Conservation (phyloP, 139 green algal species). For the Chlorella sp. region DNA sequence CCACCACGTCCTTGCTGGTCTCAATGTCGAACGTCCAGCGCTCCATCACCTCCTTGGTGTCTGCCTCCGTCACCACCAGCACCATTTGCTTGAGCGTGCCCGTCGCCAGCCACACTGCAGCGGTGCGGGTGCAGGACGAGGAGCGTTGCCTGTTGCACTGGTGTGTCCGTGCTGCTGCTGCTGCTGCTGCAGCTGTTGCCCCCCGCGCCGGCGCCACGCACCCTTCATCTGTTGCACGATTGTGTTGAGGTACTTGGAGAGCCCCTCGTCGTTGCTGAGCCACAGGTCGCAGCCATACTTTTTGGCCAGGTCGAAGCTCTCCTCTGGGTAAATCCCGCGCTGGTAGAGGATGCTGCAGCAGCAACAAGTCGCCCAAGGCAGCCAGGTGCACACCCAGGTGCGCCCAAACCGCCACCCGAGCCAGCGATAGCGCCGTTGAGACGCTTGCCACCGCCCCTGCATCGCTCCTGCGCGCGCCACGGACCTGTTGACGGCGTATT, state of each 20-base stretch:
- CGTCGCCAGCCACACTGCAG: constrained; percentile 81
- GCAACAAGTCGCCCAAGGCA: background rate
- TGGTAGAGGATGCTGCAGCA: constrained; percentile 96
- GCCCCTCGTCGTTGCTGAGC: constrained; percentile 68
- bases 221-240: constrained; percentile 78
- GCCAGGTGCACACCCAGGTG: background rate
- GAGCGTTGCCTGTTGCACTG: too few species aligned
- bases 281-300: constrained; percentile 91
- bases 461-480: too few species aligned
- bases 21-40: constrained; percentile 95
- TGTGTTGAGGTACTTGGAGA: constrained; percentile 73
- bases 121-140: too few species aligned
- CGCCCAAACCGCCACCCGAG: background rate
- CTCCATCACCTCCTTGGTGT: constrained; percentile 77
- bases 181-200: too few species aligned
- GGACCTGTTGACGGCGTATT: constrained; percentile 82
- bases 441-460: too few species aligned
- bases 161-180: too few species aligned
- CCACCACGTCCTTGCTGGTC: constrained; percentile 63
- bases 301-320: constrained; percentile 79
- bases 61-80: constrained; percentile 72
- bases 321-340: constrained; percentile 88
- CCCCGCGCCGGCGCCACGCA: constrained; percentile 6
- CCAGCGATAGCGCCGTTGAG: too few species aligned
- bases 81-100: constrained; percentile 87